Evolutionary conservation across 805 yeast genomes (phyloP), one percentile per base, ranked within the genome.

Genomic region (Metschnikowia chrysomelidarum): DNA sequence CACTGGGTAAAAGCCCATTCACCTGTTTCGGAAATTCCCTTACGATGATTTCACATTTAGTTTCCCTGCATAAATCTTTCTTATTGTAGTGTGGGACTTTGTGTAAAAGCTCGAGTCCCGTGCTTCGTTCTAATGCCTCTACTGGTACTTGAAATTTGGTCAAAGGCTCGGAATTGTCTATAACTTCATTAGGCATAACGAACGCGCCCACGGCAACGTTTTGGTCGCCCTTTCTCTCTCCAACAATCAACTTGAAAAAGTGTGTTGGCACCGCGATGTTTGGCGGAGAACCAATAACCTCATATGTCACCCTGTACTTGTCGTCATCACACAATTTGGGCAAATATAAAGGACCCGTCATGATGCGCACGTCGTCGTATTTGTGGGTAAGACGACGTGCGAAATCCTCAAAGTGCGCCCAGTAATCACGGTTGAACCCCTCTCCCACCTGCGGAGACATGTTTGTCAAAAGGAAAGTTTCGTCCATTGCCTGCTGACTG

Each of bases 401-500:
- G 56, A 93, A 93, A 52, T 85, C 84, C 60, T 93, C 98, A 41
- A 93, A 78, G 58, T 88, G 96, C 0, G 98, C 95, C 98, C 98
- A 93, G 58, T 93, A 69, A 57, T 93, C 98, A 50, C 98, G 73
- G 63, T 93, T 93, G 67, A 93, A 93, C 0, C 98, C 98, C 4
- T 83, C 95, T 3, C 98, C 98, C 3, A 93, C 96, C 59, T 93
- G 98, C 1, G 98, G 98, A 6, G 94, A 77, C 73, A 93, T 91
- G 60, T 93, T 93, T 5, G 95, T 82, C 50, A 93, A 66, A 45
- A 69, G 77, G 54, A 93, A 93, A 0, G 98, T 93, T 58, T 91
- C 95, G 60, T 93, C 82, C 98, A 93, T 91, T 13, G 97, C 97
- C 13, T 57, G 49, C 61, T 93, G 98, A 20, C 79, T 78, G 63